Conservation (phyloP, 2,329 filamentous ascomycete species). For the Scorias spongiosa region DNA sequence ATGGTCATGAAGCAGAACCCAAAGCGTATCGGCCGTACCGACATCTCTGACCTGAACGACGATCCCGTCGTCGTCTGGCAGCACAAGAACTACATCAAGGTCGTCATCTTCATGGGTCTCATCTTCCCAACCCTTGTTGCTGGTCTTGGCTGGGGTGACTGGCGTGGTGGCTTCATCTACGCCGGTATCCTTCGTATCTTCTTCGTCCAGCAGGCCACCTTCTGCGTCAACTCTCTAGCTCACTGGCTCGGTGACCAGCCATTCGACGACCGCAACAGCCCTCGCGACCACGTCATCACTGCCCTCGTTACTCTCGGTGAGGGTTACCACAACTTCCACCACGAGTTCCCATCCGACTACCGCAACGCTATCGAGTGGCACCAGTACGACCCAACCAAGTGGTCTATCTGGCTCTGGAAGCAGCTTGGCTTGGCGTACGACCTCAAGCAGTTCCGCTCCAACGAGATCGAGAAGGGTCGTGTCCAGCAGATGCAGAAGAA, state of each 20-base stretch:
- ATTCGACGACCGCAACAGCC: constrained; percentile 84
- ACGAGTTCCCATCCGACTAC: constrained; percentile 88
- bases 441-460: constrained; percentile 78
- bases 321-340: constrained; percentile 92
- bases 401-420: constrained; percentile 76
- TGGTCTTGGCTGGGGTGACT: constrained; percentile 69
- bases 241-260: constrained; percentile 88
- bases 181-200: constrained; percentile 74
- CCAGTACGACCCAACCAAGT: constrained; percentile 87
- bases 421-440: constrained; percentile 70
- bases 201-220: constrained; percentile 83
- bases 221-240: constrained; percentile 82
- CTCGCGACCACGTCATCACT: constrained; percentile 75
- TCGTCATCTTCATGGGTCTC: constrained; percentile 61
- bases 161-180: constrained; percentile 68
- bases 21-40: constrained; percentile 73
- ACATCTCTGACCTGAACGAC: constrained; percentile 78
- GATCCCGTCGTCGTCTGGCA: constrained; percentile 76
- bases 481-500: constrained; percentile 86
- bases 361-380: constrained; percentile 83
- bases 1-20: constrained; percentile 91
- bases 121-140: constrained; percentile 60
- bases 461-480: constrained; percentile 85
- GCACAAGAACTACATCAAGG: constrained; percentile 73
- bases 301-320: constrained; percentile 74